A percentile compares a stretch with the other conserved stretches of the same genome.
Conservation (phyloP, 2,329 filamentous ascomycete genomes). For the Pyricularia sp. region DNA sequence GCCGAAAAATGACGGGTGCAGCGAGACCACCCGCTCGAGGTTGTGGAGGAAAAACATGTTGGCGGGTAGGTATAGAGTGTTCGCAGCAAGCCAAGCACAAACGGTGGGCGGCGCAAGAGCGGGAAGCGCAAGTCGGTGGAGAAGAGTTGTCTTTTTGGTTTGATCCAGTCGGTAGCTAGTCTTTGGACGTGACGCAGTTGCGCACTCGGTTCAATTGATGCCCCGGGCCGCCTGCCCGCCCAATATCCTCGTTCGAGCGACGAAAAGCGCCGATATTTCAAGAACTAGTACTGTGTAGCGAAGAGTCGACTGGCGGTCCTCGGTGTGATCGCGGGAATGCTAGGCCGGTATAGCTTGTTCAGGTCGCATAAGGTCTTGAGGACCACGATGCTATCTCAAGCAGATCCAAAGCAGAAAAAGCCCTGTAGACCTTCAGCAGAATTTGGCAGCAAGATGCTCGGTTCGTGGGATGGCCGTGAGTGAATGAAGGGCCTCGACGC, state of each 20-base stretch:
- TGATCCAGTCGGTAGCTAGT: not conserved
- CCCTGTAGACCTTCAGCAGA: not conserved
- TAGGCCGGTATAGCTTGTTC: not conserved
- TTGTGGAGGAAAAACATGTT: slow-evolving; percentile 98
- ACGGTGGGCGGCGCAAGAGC: not conserved
- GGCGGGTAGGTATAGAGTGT: not conserved
- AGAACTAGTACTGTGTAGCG: not conserved
- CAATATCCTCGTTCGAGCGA: not conserved
- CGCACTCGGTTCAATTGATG: not conserved
- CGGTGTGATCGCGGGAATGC: not conserved
- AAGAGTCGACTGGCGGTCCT: not conserved
- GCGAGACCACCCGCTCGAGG: slow-evolving; percentile 85
- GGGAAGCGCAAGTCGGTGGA: not conserved
- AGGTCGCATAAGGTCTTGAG: not conserved
- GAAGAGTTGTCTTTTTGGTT: not conserved
- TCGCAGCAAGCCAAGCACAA: not conserved
- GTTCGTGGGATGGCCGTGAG: not conserved
- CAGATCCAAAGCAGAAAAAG: not conserved
- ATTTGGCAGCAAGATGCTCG: not conserved
- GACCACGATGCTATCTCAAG: not conserved
- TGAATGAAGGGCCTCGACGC: not conserved
- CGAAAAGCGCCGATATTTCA: not conserved
- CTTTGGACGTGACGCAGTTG: not conserved
- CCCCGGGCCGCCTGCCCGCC: not conserved
- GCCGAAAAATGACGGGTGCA: slow-evolving; percentile 96